Conservation (phyloP, 495 filamentous ascomycete species). For the Aspergillus cavernicola region DNA sequence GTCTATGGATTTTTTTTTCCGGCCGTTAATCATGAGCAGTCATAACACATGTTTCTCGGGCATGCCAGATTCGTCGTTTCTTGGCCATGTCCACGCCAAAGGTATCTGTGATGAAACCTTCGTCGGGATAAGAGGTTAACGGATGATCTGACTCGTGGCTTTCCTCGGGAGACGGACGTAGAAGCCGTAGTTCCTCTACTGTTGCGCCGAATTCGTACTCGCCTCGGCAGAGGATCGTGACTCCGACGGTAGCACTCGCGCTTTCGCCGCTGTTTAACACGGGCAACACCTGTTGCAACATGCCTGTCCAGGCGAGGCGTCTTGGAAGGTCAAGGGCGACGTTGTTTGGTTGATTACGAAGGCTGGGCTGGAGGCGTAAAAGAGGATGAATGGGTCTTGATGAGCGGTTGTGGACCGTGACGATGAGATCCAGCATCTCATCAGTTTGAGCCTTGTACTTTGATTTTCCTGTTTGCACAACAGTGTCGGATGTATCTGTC, state of each 20-base stretch:
- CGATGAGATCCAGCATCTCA: slow-evolving; percentile 64
- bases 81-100: slow-evolving; percentile 54
- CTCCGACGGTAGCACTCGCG: slow-evolving; percentile 55
- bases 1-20: neutral
- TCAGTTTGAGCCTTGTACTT: slow-evolving; percentile 62
- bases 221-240: slow-evolving; percentile 71
- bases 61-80: slow-evolving; percentile 71
- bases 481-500: slow-evolving; percentile 2
- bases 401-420: slow-evolving; percentile 70
- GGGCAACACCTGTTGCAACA: slow-evolving; percentile 69
- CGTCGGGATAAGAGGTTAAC: slow-evolving; percentile 23
- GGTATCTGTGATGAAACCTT: slow-evolving; percentile 47
- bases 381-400: slow-evolving; percentile 63
- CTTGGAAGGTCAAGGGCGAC: slow-evolving; percentile 79
- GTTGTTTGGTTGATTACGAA: slow-evolving; percentile 68
- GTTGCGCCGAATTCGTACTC: slow-evolving; percentile 78
- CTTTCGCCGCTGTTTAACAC: slow-evolving; percentile 53
- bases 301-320: slow-evolving; percentile 79
- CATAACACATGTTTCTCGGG: slow-evolving; percentile 60
- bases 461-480: slow-evolving; percentile 42
- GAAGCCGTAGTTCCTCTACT: slow-evolving; percentile 69
- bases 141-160: slow-evolving; percentile 12
- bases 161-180: slow-evolving; percentile 15
- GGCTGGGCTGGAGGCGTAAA: slow-evolving; percentile 70
- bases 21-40: slow-evolving; percentile 42